Evolutionary conservation across 441 rosid species (phyloP).

Genomic region (Lepidium campestre): DNA sequence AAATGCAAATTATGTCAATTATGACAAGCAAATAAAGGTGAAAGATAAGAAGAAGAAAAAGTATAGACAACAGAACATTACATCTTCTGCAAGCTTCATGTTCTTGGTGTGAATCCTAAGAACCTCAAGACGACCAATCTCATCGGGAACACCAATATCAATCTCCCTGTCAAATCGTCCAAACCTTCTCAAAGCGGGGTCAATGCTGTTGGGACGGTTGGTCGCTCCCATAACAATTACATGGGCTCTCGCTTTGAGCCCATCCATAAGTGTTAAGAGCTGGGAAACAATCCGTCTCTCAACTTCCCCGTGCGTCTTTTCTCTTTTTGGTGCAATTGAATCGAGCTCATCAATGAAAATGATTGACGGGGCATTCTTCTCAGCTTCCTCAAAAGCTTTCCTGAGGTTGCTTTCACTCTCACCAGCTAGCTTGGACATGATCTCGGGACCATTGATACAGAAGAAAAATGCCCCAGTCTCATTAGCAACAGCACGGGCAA

Average conservation of each 20-base stretch:
- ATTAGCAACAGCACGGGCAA: constrained; percentile 40
- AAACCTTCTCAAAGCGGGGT: constrained; percentile 39
- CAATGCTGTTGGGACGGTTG: constrained; percentile 38
- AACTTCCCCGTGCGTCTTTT: constrained; percentile 37
- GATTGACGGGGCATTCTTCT: constrained; percentile 31
- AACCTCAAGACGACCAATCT: constrained; percentile 38
- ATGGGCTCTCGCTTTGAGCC: constrained; percentile 31
- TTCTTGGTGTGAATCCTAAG: constrained; percentile 39
- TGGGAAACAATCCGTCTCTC: constrained; percentile 39
- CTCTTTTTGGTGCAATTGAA: constrained; percentile 37
- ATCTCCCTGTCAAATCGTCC: constrained; percentile 40
- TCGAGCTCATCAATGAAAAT: constrained; percentile 39
- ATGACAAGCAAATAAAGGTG: constrained; percentile 17
- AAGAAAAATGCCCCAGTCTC: constrained; percentile 36
- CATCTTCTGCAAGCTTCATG: constrained; percentile 41
- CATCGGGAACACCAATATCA: constrained; percentile 40
- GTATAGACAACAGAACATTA: background rate
- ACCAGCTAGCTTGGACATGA: constrained; percentile 38
- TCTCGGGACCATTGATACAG: constrained; percentile 37
- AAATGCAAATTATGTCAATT: background rate
- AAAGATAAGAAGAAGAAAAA: background rate
- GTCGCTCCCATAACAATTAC: constrained; percentile 41
- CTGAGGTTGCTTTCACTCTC: constrained; percentile 39
- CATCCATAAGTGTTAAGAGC: constrained; percentile 39
- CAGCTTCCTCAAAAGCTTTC: constrained; percentile 39